Base-by-base conservation (phyloP, 108 stramenopile genomes). In the Craspedostauros australis region DNA sequence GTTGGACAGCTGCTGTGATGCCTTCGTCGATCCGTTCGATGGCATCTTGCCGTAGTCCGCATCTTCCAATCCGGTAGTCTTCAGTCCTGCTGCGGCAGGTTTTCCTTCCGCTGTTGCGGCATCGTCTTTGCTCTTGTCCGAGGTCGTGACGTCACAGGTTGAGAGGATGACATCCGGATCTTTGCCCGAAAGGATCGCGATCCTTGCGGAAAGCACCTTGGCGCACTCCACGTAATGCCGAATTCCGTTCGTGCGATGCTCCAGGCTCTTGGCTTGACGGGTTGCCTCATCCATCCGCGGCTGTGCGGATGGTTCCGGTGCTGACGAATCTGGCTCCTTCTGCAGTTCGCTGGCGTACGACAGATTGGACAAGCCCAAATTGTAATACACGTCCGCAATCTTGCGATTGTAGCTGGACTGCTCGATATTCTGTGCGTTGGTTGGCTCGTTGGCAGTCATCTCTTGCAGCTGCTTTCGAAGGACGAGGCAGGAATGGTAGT, bases 301-400 rank as follows among this genome's bases (percentile, higher is more conserved):
- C 2, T 26, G 6, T 20, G 28, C 28, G 28, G 21, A 19, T 20
- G 48, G 2, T 6, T 25, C 28, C 14, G 47, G 31, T 32, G 24
- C 47, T 27, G 40, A 7, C 2, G 52, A 50, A 34, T 29, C 54
- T 18, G 39, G 32, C n/a, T 59, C 51, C 52, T 68, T 68, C 18
- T 53, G 58, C 4, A 68, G 45, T 9, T 60, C 58, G 19, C 48
- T 68, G 24, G 48, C 36, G 48, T 43, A 40, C 16, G 52, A 57
- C 12, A 68, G 49, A 52, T 76, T 82, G n/a, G 66, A 64, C 33
- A 72, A 39, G 0, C 78, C 91, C 31, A 93, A 45, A 29, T 72
- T 57, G 52, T 77, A 86, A 30, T 82, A 66, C 11, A 54, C 56
- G 62, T 93, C 86, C 16, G 86, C 87, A 29, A 88, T 80, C 53